phyloP scores from a whole-genome alignment of 1,139 yeast species.

The Debaryomyces fabryi region DNA sequence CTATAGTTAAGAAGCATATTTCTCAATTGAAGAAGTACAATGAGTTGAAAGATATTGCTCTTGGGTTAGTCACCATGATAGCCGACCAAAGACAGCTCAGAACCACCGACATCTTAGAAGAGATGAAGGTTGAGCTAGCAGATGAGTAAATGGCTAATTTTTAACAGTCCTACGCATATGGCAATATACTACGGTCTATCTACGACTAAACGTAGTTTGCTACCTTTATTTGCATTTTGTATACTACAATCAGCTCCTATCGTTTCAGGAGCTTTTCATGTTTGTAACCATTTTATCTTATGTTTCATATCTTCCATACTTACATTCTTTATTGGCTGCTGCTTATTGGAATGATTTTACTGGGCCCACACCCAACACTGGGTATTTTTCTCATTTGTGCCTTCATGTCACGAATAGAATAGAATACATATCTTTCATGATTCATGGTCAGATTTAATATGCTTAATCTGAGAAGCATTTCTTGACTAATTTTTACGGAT shows the following conservation, averaged over 20 bases:
- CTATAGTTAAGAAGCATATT: slow-evolving; percentile 47
- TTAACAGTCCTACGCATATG: background rate
- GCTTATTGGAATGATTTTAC: background rate
- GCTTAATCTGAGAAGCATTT: background rate
- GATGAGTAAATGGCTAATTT: slow-evolving; percentile 12
- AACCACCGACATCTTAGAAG: slow-evolving; percentile 44
- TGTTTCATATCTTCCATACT: background rate
- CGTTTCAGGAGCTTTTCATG: background rate
- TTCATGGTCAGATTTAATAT: background rate
- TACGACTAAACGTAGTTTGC: background rate
- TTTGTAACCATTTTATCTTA: background rate
- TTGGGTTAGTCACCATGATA: slow-evolving; percentile 51
- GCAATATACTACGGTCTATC: background rate
- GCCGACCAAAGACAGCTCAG: slow-evolving; percentile 51
- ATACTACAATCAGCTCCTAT: background rate
- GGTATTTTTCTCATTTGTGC: background rate
- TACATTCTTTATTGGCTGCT: background rate
- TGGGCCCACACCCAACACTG: background rate
- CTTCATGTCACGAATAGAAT: background rate
- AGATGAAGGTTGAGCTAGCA: slow-evolving; percentile 29
- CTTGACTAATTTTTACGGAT: background rate
- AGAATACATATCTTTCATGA: background rate
- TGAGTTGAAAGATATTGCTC: slow-evolving; percentile 53
- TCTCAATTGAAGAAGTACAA: slow-evolving; percentile 47
- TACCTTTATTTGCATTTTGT: background rate